Evolutionary conservation across 306 rosid genomes (phyloP), one percentile per base, ranked within the genome.

Genomic region (Vicia faba): DNA sequence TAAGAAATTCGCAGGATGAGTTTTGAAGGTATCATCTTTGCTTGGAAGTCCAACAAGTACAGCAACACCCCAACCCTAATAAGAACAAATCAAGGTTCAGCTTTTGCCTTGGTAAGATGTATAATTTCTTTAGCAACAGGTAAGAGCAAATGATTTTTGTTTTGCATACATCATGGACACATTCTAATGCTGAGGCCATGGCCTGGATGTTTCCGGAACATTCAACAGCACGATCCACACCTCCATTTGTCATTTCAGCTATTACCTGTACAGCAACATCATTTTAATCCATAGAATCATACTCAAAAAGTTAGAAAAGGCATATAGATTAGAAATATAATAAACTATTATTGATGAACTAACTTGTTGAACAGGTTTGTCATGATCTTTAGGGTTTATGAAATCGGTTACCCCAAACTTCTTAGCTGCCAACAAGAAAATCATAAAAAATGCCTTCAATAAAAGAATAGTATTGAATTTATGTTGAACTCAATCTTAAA

Each of bases 61-160:
- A 33, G 96, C 97, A 67, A 92, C 89, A 28, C 96, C 97, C 97
- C 97, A 92, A 11, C 97, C 97, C 97, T 92, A 82, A 36, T 5
- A 44, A 69, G 0, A 31, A 64, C 13, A 57, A 64, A 72, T 60
- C 46, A 72, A 28, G 40, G 16, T 71, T 61, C 35, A 25, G 57
- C 25, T 14, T 43, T 63, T 3, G 14, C 40, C 13, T 59, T 12
- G n/a, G 16, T 28, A 9, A 61, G 2, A 23, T 49, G 39, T 3
- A 10, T 31, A 65, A 65, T 7, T n/a, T 12, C 3, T 20, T 28
- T 3, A 41, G 61, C 10, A 62, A 29, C 46, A 40, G 20, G 41
- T 10, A 18, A 43, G 66, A 59, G 40, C 1, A 62, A 7, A 45
- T 2, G 2, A 11, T 10, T 36, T 60, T 3, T 31, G 45, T 64